A percentile compares a stretch with the other conserved stretches of the same genome.
phyloP scores from a whole-genome alignment of 257 asterid genomes.

The Anisodus tanguticus region DNA sequence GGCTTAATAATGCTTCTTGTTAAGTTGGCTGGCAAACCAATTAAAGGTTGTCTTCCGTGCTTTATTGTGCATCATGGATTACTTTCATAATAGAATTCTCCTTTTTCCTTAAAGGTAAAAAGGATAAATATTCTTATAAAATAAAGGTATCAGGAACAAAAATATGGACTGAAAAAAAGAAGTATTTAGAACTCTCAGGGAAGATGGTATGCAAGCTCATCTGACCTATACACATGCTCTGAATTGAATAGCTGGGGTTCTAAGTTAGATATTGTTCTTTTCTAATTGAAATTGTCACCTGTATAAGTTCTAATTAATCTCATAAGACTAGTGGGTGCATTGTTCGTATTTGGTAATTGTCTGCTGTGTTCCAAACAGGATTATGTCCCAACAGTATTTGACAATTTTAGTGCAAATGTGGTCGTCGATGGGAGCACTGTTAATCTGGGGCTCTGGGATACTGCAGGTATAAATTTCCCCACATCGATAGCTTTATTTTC shows the following conservation, averaged over 20 bases:
- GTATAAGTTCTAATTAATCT: background rate
- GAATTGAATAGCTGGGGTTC: background rate
- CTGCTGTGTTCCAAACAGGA: constrained; percentile 51
- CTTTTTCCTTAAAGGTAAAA: background rate
- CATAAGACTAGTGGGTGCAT: background rate
- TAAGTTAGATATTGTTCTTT: background rate
- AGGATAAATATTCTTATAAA: background rate
- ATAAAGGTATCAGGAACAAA: background rate
- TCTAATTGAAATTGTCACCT: background rate
- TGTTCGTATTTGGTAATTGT: background rate
- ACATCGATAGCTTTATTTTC: constrained; percentile 2
- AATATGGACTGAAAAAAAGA: background rate
- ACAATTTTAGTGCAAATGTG: constrained; percentile 90
- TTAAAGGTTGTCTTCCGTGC: background rate
- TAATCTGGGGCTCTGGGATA: constrained; percentile 91
- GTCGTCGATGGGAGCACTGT: constrained; percentile 88
- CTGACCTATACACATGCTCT: background rate
- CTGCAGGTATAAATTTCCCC: constrained; percentile 65
- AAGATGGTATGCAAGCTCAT: constrained; percentile 5
- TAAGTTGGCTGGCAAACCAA: background rate
- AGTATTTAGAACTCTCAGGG: background rate
- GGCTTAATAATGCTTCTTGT: background rate
- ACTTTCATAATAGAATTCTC: background rate
- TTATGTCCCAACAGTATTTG: constrained; percentile 93
- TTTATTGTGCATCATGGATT: background rate